Base-by-base conservation (phyloP, 169 alveolate genomes). In the Cystoisospora suis region DNA sequence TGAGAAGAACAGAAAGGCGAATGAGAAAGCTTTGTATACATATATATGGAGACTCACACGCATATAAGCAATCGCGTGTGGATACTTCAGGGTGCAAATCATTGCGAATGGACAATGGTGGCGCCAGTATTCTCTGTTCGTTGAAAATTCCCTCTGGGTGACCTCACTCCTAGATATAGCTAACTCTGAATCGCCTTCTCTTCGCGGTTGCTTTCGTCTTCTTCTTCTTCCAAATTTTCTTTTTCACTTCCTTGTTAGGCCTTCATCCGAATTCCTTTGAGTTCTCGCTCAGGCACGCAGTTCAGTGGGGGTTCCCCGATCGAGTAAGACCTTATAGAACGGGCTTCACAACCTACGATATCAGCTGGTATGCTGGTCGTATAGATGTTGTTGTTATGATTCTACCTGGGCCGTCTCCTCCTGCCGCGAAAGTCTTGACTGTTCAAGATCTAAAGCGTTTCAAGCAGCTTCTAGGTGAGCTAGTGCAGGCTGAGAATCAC, bases 251-350 rank as follows among this genome's bases (percentile, higher is more conserved):
- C n/a, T n/a, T n/a, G n/a, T n/a, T n/a, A n/a, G n/a, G n/a, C n/a
- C n/a, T n/a, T n/a, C n/a, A n/a, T n/a, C n/a, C n/a, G n/a, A n/a
- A n/a, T n/a, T n/a, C n/a, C n/a, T n/a, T n/a, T n/a, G n/a, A n/a
- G n/a, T n/a, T 53, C 23, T 53, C 20, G 38, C 56, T 6, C 83
- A 72, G 83, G 27, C 83, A 56, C 56, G 83, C 53, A 34, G 83
- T 72, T 38, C 58, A 34, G 83, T 72, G 83, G 83, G 83, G 83
- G 17, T 72, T 72, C 32, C 83, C 83, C 53, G 83, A 72, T 29
- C 83, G 83, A 46, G 83, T 72, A 7, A 6, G 83, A 38, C 58
- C 83, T 29, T 72, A 12, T 38, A 46, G 56, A 29, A 72, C 83
- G 32, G 83, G 83, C 47, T 72, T 72, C 56, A 38, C 83, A 12